Percentiles rank a stretch among this genome's conserved stretches.
Conservation (phyloP, 1,284 basidiomycete genomes). For the Cystobasidium sp. region DNA sequence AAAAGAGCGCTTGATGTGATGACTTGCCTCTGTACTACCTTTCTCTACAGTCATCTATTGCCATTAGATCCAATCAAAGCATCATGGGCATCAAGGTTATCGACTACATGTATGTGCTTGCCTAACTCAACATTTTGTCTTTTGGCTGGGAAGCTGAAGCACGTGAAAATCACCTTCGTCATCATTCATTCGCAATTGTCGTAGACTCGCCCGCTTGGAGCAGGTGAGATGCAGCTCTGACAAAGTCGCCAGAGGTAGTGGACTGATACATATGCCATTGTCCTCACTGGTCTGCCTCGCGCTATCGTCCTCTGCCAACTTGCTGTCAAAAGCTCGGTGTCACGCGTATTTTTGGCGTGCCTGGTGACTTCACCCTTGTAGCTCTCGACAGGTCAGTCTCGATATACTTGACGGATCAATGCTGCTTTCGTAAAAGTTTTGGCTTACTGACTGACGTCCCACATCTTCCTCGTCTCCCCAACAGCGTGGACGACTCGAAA, state of each 20-base stretch:
- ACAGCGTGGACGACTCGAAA: too few species aligned
- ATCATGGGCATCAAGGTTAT: conserved; percentile 32
- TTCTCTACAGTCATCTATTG: neutral
- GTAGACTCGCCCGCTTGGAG: conserved; percentile 32
- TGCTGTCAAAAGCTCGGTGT: conserved; percentile 29
- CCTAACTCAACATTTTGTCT: neutral
- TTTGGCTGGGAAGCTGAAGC: conserved; percentile 7
- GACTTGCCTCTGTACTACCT: neutral
- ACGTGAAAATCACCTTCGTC: conserved; percentile 15
- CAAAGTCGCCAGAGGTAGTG: neutral
- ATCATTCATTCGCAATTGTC: neutral
- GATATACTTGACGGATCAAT: too few species aligned
- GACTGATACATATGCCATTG: neutral
- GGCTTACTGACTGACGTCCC: too few species aligned
- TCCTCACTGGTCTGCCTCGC: neutral
- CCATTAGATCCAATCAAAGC: neutral
- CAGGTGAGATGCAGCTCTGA: conserved; percentile 6
- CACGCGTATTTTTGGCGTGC: conserved; percentile 39
- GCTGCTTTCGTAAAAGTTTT: too few species aligned
- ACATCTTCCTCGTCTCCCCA: too few species aligned
- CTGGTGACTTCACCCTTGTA: conserved; percentile 75
- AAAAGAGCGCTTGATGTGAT: too few species aligned
- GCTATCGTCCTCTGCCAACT: neutral
- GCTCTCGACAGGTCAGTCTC: conserved; percentile 64
- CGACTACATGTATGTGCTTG: conserved; percentile 26